A percentile compares a stretch with the other conserved stretches of the same genome.
Evolutionary conservation across 139 green algal genomes (phyloP).

Genomic region (Closterium sp.): DNA sequence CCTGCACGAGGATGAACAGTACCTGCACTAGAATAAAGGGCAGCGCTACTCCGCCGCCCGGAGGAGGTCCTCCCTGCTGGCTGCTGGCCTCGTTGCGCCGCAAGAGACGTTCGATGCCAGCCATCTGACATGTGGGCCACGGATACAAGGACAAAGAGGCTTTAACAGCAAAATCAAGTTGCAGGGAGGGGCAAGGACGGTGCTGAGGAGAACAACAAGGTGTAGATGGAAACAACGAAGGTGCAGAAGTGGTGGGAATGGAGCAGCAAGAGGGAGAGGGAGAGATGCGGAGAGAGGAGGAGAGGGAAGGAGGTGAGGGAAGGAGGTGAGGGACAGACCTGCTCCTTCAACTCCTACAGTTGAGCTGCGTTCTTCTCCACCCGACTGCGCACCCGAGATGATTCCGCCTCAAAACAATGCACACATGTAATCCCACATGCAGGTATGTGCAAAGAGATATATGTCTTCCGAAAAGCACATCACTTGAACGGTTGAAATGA

Average conservation of each 20-base stretch:
- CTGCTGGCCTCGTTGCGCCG: slow-evolving; percentile 63
- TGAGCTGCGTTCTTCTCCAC: slow-evolving; percentile 31
- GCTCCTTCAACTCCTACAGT: slow-evolving; percentile 34
- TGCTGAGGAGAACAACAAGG: background rate
- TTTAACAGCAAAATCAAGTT: background rate
- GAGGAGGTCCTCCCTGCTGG: background rate
- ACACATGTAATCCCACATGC: too few relatives aligned
- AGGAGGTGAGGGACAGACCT: background rate
- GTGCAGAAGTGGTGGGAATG: background rate
- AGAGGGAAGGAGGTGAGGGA: background rate
- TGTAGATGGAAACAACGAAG: background rate
- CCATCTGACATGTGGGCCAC: slow-evolving; percentile 10
- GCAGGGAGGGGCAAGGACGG: background rate
- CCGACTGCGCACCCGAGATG: background rate
- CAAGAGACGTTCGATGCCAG: slow-evolving; percentile 62
- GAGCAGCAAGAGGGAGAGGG: background rate
- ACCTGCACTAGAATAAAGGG: slow-evolving; percentile 89
- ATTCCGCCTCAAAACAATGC: slow-evolving; percentile 16
- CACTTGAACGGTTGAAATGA: too few relatives aligned
- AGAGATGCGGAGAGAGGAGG: background rate
- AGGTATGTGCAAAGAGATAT: too few relatives aligned
- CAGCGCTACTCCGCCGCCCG: slow-evolving; percentile 64
- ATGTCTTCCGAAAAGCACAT: too few relatives aligned
- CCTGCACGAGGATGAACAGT: slow-evolving; percentile 60
- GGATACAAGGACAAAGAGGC: background rate